Evolutionary conservation across 768 basidiomycete species (phyloP).

Genomic region (Leccinellum albellum): DNA sequence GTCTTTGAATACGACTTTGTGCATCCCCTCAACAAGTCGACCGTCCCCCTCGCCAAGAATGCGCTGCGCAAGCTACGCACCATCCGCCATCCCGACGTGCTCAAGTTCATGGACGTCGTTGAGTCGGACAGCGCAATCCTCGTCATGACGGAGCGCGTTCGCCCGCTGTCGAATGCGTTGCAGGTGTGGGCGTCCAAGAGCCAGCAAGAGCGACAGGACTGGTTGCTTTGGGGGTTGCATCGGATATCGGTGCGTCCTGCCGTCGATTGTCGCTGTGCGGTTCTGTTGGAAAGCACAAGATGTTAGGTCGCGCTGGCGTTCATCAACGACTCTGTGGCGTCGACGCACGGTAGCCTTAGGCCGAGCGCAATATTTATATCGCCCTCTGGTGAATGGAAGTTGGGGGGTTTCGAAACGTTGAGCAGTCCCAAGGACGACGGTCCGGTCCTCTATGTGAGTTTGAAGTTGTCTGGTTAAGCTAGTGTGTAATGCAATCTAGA

Average conservation of each 20-base stretch:
- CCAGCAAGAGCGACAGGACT: conserved; percentile 73
- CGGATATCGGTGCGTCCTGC: conserved; percentile 65
- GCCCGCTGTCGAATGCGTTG: conserved; percentile 63
- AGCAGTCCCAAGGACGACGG: conserved; percentile 78
- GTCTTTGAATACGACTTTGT: conserved; percentile 89
- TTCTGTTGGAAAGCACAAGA: not conserved
- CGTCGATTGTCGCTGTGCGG: not conserved
- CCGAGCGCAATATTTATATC: conserved; percentile 84
- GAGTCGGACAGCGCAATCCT: conserved; percentile 85
- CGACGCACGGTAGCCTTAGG: conserved; percentile 79
- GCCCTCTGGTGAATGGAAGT: conserved; percentile 92
- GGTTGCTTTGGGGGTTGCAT: conserved; percentile 92
- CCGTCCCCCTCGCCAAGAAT: conserved; percentile 80
- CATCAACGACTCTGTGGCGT: conserved; percentile 77
- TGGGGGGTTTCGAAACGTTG: conserved; percentile 91
- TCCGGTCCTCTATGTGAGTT: conserved; percentile 75
- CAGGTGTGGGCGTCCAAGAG: conserved; percentile 59
- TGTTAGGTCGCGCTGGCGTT: conserved; percentile 82
- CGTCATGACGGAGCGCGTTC: conserved; percentile 93
- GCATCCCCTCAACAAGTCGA: conserved; percentile 52
- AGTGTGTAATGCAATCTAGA: conserved; percentile 41
- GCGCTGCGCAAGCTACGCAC: conserved; percentile 85
- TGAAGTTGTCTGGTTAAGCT: not conserved
- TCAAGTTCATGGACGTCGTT: conserved; percentile 91
- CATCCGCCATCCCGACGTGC: conserved; percentile 91